Percentiles rank a stretch among this genome's conserved stretches.
phyloP scores from a whole-genome alignment of 2,329 filamentous ascomycete genomes.

The Botryotinia narcissicola region DNA sequence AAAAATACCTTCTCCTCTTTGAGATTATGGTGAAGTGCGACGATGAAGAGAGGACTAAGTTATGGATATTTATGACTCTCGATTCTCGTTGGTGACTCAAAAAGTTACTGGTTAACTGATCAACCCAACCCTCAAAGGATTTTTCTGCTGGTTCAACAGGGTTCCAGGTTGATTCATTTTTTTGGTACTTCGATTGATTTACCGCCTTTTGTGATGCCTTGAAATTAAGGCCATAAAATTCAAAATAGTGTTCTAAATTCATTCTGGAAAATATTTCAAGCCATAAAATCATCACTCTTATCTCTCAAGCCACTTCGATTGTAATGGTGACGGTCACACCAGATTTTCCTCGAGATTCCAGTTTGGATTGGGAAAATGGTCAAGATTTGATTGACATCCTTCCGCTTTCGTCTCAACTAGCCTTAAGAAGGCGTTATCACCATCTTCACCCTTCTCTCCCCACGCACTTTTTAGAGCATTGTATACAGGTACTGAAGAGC shows the following conservation, averaged over 20 bases:
- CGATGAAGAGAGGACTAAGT: not conserved
- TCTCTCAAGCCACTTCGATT: not conserved
- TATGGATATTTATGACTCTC: not conserved
- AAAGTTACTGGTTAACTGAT: not conserved
- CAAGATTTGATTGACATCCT: not conserved
- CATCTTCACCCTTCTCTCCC: not conserved
- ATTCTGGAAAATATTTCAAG: not conserved
- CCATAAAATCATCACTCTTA: not conserved
- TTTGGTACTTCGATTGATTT: not conserved
- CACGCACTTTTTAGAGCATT: not conserved
- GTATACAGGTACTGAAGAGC: not conserved
- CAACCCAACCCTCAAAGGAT: not conserved
- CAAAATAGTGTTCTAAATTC: not conserved
- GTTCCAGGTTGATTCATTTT: not conserved
- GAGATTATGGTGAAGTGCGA: not conserved
- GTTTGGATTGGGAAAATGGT: not conserved
- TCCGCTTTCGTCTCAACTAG: not conserved
- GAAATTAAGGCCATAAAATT: not conserved
- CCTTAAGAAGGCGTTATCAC: not conserved
- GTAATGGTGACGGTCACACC: not conserved
- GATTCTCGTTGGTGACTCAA: not conserved
- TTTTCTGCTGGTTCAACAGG: not conserved
- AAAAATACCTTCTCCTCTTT: not conserved
- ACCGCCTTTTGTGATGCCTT: not conserved
- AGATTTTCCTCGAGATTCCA: not conserved